A percentile compares a stretch with the other conserved stretches of the same genome.
Conservation (phyloP, 192 early-diverging fungal species). For the Rhizoclosmatium globosum region DNA sequence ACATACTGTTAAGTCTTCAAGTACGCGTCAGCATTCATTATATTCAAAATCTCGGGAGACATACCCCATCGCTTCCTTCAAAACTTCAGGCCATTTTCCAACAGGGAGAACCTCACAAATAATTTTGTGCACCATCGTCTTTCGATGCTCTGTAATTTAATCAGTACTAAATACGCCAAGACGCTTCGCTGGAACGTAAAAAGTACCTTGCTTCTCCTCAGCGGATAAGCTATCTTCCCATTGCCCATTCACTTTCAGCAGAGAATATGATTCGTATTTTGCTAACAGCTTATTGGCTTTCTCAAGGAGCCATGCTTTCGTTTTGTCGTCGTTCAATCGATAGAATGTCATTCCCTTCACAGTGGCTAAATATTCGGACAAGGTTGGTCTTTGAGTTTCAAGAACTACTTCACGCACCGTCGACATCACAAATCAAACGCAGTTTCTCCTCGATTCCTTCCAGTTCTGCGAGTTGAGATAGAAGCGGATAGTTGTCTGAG, state of each 20-base stretch:
- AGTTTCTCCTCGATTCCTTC: slow-evolving; percentile 6
- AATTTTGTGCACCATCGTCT: not conserved
- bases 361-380: not conserved
- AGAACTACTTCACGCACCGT: not conserved
- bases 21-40: not conserved
- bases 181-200: too few species aligned
- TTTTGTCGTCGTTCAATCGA: slow-evolving; percentile 20
- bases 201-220: not conserved
- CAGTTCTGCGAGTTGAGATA: not conserved
- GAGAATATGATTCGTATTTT: slow-evolving; percentile 1
- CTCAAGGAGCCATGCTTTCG: slow-evolving; percentile 4
- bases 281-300: slow-evolving; percentile 7
- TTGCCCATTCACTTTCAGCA: slow-evolving; percentile 18
- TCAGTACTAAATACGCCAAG: not conserved
- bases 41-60: not conserved
- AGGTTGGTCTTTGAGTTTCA: not conserved
- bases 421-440: slow-evolving; percentile 1
- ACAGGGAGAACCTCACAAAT: slow-evolving; percentile 2
- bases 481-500: not conserved
- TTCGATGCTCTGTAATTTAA: not conserved
- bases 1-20: not conserved
- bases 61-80: slow-evolving; percentile 18
- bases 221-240: slow-evolving; percentile 7
- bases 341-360: slow-evolving; percentile 3
- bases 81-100: slow-evolving; percentile 2